phyloP scores from a whole-genome alignment of 345 rosid genomes.

The Populus alba region DNA sequence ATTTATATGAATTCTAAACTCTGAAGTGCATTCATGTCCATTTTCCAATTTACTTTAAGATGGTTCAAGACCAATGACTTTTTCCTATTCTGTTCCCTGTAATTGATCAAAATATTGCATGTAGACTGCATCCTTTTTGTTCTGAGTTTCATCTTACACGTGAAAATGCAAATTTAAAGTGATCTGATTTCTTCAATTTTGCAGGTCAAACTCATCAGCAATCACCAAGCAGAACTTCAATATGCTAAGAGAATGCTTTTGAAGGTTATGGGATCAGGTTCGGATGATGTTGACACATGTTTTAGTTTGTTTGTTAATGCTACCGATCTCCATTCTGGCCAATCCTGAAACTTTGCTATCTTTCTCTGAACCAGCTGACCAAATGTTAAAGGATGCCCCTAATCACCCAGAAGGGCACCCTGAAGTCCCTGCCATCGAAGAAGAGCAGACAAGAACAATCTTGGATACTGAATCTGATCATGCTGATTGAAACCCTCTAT shows the following conservation, averaged over 20 bases:
- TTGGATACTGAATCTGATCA: slow-evolving; percentile 27
- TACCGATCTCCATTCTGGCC: not conserved
- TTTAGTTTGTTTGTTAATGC: not conserved
- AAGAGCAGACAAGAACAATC: slow-evolving; percentile 15
- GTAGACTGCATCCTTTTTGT: not conserved
- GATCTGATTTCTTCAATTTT: slow-evolving; percentile 11
- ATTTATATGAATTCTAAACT: not conserved
- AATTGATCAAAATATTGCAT: not conserved
- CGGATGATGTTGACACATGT: not conserved
- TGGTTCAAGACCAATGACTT: not conserved
- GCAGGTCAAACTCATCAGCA: slow-evolving; percentile 48
- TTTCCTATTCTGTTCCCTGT: not conserved
- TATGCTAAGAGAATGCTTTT: slow-evolving; percentile 33
- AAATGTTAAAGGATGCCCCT: not conserved
- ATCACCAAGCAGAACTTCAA: slow-evolving; percentile 50
- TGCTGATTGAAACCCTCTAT: slow-evolving; percentile 30
- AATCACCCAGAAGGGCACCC: slow-evolving; percentile 3
- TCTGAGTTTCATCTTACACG: not conserved
- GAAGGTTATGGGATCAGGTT: slow-evolving; percentile 48
- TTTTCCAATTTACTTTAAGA: not conserved
- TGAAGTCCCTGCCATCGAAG: slow-evolving; percentile 10
- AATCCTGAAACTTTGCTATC: not conserved
- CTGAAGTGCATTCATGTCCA: not conserved
- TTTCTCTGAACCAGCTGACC: slow-evolving; percentile 6
- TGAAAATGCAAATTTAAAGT: not conserved